Conservation (phyloP, 108 stramenopile genomes). For the Fistulifera pelliculosa region DNA sequence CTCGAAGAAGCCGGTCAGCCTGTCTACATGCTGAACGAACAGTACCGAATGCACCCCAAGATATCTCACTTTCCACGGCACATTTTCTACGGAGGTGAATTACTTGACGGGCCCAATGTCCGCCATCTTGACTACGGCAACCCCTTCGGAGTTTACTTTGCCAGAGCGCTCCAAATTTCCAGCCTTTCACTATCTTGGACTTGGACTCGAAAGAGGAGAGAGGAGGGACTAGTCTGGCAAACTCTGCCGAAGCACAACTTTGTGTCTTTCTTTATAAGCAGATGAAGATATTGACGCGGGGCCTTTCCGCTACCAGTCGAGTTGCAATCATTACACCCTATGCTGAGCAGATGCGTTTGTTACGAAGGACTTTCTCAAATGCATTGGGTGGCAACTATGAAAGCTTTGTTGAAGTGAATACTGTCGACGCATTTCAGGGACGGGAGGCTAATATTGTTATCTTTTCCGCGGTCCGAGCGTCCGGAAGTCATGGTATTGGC, state of each 20-base stretch:
- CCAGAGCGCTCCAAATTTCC: slow-evolving; percentile 26
- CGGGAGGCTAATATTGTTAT: slow-evolving; percentile 90
- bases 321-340: slow-evolving; percentile 91
- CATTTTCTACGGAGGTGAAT: slow-evolving; percentile 78
- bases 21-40: slow-evolving; percentile 90
- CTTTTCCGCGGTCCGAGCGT: slow-evolving; percentile 85
- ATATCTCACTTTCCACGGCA: slow-evolving; percentile 84
- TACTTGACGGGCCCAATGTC: slow-evolving; percentile 82
- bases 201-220: slow-evolving; percentile 79
- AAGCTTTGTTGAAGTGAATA: slow-evolving; percentile 73
- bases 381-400: slow-evolving; percentile 35
- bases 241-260: slow-evolving; percentile 64
- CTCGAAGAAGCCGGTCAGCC: slow-evolving; percentile 89
- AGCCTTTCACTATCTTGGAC: slow-evolving; percentile 75
- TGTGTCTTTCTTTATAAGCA: slow-evolving; percentile 59
- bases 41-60: slow-evolving; percentile 92
- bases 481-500: slow-evolving; percentile 87
- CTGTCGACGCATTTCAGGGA: slow-evolving; percentile 95
- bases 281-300: slow-evolving; percentile 32
- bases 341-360: slow-evolving; percentile 69
- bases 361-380: slow-evolving; percentile 48
- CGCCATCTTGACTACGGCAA: slow-evolving; percentile 51
- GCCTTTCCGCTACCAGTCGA: slow-evolving; percentile 36
- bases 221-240: slow-evolving; percentile 72
- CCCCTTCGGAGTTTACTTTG: slow-evolving; percentile 43